phyloP scores from a whole-genome alignment of 768 basidiomycete species.

The Albatrellus ellisii region DNA sequence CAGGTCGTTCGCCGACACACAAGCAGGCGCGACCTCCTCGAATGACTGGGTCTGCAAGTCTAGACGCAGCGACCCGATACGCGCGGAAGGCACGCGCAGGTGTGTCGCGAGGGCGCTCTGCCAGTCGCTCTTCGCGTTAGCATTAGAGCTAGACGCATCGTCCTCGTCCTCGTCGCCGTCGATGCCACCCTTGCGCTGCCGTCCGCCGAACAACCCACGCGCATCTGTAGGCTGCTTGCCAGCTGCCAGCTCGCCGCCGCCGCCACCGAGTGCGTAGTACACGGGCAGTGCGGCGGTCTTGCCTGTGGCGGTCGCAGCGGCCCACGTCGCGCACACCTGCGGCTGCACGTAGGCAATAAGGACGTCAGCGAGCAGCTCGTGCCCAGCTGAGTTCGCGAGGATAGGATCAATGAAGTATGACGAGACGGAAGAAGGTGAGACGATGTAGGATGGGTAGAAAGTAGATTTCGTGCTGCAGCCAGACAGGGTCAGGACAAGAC shows the following conservation, averaged over 20 bases:
- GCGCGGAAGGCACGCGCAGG: slow-evolving; percentile 51
- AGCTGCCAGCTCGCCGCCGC: slow-evolving; percentile 16
- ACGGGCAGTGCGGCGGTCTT: slow-evolving; percentile 8
- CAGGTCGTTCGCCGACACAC: slow-evolving; percentile 93
- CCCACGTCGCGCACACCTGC: slow-evolving; percentile 84
- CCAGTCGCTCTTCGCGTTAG: slow-evolving; percentile 1
- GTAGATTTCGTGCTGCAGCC: slow-evolving; percentile 62
- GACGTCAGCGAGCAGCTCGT: slow-evolving; percentile 84
- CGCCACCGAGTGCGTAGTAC: slow-evolving; percentile 10
- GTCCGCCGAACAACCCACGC: slow-evolving; percentile 73
- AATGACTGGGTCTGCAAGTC: slow-evolving; percentile 33
- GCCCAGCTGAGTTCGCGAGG: slow-evolving; percentile 69
- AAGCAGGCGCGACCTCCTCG: slow-evolving; percentile 83
- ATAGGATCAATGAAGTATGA: slow-evolving; percentile 75
- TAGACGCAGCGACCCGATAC: slow-evolving; percentile 55
- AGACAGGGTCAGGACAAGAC: not conserved
- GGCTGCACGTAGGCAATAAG: slow-evolving; percentile 82
- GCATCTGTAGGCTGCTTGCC: slow-evolving; percentile 33
- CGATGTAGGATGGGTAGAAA: slow-evolving; percentile 73
- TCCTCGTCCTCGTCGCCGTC: slow-evolving; percentile 10
- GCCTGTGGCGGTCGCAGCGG: slow-evolving; percentile 26
- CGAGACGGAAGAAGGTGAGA: slow-evolving; percentile 46
- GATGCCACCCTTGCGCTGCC: slow-evolving; percentile 45
- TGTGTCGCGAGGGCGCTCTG: slow-evolving; percentile 17
- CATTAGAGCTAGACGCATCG: no score